Evolutionary conservation across 176 grass and related monocot genomes (phyloP).

Genomic region (Musa acuminata): DNA sequence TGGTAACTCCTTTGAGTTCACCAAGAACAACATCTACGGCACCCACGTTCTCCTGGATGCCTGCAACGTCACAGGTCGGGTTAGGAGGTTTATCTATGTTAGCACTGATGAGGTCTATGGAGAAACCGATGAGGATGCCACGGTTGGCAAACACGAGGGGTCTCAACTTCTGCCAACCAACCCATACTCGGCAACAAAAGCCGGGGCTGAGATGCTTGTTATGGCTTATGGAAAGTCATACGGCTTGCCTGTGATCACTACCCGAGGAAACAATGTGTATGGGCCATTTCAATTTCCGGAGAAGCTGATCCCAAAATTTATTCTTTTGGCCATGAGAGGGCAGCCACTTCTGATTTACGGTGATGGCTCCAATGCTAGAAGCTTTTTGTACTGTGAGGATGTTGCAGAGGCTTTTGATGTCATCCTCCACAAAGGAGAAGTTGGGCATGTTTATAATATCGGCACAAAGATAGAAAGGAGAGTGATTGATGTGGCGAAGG

Average conservation of each 20-base stretch:
- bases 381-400: conserved; percentile 23
- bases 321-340: conserved; percentile 21
- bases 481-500: conserved; percentile 21
- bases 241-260: conserved; percentile 14
- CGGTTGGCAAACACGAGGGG: conserved; percentile 14
- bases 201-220: conserved; percentile 22
- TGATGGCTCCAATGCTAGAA: conserved; percentile 19
- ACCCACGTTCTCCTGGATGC: conserved; percentile 19
- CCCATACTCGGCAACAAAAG: conserved; percentile 22
- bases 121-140: conserved; percentile 17
- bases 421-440: conserved; percentile 18
- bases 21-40: conserved; percentile 24
- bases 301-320: conserved; percentile 19
- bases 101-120: conserved; percentile 19
- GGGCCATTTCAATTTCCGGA: conserved; percentile 22
- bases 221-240: conserved; percentile 25
- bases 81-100: conserved; percentile 20
- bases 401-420: conserved; percentile 22
- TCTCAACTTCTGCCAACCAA: conserved; percentile 18
- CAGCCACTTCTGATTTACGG: conserved; percentile 12
- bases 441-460: conserved; percentile 22
- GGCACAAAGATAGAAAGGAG: conserved; percentile 17
- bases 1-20: conserved; percentile 19
- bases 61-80: conserved; percentile 14
- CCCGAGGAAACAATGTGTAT: conserved; percentile 19